Evolutionary conservation across 2,329 filamentous ascomycete species (phyloP), one percentile per base, ranked within the genome.

Genomic region (Diaporthe sp.): DNA sequence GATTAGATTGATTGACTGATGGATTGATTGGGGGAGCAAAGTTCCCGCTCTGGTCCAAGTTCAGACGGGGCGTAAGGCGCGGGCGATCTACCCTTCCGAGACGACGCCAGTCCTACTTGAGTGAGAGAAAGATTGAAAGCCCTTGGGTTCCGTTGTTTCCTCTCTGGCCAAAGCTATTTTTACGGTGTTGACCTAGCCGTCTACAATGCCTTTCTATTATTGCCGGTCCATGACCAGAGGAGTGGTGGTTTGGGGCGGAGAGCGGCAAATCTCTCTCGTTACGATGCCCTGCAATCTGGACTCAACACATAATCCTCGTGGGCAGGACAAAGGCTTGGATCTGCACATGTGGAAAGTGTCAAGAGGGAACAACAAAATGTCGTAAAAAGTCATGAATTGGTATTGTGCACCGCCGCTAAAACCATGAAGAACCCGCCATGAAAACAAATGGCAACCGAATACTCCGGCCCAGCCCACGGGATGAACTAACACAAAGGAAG

Each of bases 321-420:
- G 44, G 7, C 28, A 49, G 22, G 6, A 34, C 31, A 20, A n/a
- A 13, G 42, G 61, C 10, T 34, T 42, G 34, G 42, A 25, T 28
- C n/a, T 4, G 15, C 3, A 65, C 42, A 39, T 8, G 7, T 28
- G 37, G 22, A 39, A 37, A 13, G 0, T 2, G 2, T 28, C 17
- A 47, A 15, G 4, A 15, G 65, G 47, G 22, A 53, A 22, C n/a
- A n/a, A 37, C 31, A 22, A 17, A 39, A 2, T 68, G 47, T 53
- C 65, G 39, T 70, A 8, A 70, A 39, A 70, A 25, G 47, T 55
- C 65, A 55, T 55, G 9, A 70, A 70, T 55, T 70, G 65, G 65
- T 70, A 70, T 70, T 55, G n/a, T 70, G 65, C 65, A 55, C 47
- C 65, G 65, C 65, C 65, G 65, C 65, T 70, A 70, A 61, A 28